Conservation (phyloP, 2,329 filamentous ascomycete species). For the Sporothrix globosa region DNA sequence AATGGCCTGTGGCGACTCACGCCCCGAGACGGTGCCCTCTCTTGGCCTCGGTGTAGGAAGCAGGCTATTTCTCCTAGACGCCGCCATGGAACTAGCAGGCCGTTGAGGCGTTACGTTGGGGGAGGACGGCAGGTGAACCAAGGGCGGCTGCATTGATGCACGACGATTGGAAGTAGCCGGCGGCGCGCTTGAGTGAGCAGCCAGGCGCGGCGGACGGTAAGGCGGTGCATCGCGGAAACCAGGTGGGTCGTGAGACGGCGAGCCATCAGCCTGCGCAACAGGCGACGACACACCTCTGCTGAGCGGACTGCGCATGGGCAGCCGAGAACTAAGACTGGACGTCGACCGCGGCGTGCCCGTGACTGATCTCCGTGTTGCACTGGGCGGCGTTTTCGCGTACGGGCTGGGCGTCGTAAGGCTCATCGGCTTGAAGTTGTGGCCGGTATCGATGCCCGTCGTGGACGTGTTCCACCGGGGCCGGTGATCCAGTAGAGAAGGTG, state of each 20-base stretch:
- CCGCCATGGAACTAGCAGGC: conserved; percentile 61
- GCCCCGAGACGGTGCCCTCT: conserved; percentile 46
- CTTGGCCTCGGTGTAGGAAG: conserved; percentile 50
- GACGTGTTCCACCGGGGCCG: conserved; percentile 75
- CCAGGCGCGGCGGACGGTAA: conserved; percentile 52
- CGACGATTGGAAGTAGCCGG: conserved; percentile 49
- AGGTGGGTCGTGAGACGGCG: conserved; percentile 48
- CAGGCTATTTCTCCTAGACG: conserved; percentile 56
- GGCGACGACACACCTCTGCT: conserved; percentile 54
- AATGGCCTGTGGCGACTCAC: conserved; percentile 54
- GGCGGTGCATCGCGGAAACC: conserved; percentile 57
- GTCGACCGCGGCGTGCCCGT: conserved; percentile 44
- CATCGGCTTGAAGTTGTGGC: conserved; percentile 68
- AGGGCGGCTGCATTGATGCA: conserved; percentile 57
- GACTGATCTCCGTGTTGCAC: conserved; percentile 49
- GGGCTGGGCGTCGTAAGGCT: conserved; percentile 63
- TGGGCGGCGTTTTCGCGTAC: conserved; percentile 53
- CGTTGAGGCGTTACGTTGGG: conserved; percentile 44
- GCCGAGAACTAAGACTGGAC: conserved; percentile 45
- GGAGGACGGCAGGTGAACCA: conserved; percentile 38
- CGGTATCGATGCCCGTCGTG: conserved; percentile 66
- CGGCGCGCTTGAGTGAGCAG: conserved; percentile 51
- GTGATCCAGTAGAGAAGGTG: conserved; percentile 52
- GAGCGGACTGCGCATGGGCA: conserved; percentile 57
- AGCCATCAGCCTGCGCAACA: conserved; percentile 50